phyloP scores from a whole-genome alignment of 805 yeast genomes.

The Lipomyces orientalis region DNA sequence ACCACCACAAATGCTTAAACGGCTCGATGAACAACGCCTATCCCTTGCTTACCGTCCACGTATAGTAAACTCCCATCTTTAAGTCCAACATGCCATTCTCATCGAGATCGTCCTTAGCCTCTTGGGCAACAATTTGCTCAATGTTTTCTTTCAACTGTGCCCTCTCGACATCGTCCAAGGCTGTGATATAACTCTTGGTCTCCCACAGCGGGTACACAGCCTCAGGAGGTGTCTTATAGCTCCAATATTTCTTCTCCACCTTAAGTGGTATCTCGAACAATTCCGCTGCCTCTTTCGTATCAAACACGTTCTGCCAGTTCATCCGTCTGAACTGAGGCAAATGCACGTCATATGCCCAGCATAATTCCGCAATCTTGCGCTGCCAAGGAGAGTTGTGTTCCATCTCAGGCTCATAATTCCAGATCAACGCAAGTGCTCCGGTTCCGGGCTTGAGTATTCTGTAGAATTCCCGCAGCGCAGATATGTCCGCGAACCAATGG shows the following conservation, averaged over 20 bases:
- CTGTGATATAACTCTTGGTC: slow-evolving; percentile 61
- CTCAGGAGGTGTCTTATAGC: slow-evolving; percentile 46
- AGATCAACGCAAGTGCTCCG: slow-evolving; percentile 60
- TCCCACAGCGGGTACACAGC: slow-evolving; percentile 58
- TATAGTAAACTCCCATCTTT: slow-evolving; percentile 30
- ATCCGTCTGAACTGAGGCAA: slow-evolving; percentile 65
- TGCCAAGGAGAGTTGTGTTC: slow-evolving; percentile 49
- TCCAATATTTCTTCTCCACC: slow-evolving; percentile 47
- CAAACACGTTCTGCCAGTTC: slow-evolving; percentile 54
- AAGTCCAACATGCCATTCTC: slow-evolving; percentile 27
- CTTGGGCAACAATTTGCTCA: slow-evolving; percentile 42
- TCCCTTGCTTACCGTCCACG: slow-evolving; percentile 29
- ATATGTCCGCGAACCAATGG: slow-evolving; percentile 67
- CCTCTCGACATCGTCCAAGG: slow-evolving; percentile 50
- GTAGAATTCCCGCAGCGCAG: slow-evolving; percentile 55
- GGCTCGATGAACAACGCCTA: not conserved
- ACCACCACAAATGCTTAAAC: not conserved
- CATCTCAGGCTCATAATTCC: slow-evolving; percentile 58
- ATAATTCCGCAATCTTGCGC: slow-evolving; percentile 45
- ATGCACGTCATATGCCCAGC: slow-evolving; percentile 49
- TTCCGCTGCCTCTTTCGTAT: slow-evolving; percentile 38
- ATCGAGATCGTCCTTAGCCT: slow-evolving; percentile 18
- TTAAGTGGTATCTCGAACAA: slow-evolving; percentile 47
- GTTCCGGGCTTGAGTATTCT: slow-evolving; percentile 55
- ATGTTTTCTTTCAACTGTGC: slow-evolving; percentile 45